These are phyloP conservation scores for Eucalyptus tenuipes DNA, from an alignment of 345 rosid species.

Conservation along the genomic window DNA sequence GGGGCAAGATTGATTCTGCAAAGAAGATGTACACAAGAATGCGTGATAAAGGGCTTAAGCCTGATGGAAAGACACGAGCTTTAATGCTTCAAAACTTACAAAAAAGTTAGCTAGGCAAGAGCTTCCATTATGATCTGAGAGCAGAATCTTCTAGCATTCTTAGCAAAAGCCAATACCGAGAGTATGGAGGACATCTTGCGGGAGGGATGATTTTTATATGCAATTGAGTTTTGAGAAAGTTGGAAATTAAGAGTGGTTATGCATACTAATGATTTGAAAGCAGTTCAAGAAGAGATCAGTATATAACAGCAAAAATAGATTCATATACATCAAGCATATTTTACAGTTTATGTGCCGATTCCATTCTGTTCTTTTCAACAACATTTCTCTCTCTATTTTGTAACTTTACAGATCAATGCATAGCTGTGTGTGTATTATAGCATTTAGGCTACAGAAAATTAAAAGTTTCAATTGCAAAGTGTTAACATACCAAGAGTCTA, in stretches of 20 bases:
- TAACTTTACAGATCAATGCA: not conserved
- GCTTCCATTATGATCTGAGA: not conserved
- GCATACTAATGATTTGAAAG: not conserved
- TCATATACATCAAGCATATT: not conserved
- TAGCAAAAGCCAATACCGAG: not conserved
- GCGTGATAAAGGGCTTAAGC: slow-evolving; percentile 41
- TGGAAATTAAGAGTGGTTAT: not conserved
- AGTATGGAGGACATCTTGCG: not conserved
- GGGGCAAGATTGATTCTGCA: slow-evolving; percentile 45
- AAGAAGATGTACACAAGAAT: slow-evolving; percentile 48
- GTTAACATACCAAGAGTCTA: not conserved
- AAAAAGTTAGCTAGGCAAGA: not conserved
- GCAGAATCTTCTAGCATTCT: not conserved
- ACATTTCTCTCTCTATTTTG: not conserved
- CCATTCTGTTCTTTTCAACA: not conserved
- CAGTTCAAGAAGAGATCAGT: not conserved
- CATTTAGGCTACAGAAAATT: not conserved
- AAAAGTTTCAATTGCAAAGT: not conserved
- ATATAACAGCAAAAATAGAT: not conserved
- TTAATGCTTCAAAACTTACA: slow-evolving; percentile 59
- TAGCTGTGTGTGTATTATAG: not conserved
- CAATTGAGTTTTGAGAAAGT: not conserved
- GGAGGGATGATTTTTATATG: not conserved
- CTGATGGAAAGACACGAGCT: slow-evolving; percentile 65
- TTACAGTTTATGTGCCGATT: not conserved